phyloP scores from a whole-genome alignment of 208 protist species.

The Naegleria fowleri region DNA sequence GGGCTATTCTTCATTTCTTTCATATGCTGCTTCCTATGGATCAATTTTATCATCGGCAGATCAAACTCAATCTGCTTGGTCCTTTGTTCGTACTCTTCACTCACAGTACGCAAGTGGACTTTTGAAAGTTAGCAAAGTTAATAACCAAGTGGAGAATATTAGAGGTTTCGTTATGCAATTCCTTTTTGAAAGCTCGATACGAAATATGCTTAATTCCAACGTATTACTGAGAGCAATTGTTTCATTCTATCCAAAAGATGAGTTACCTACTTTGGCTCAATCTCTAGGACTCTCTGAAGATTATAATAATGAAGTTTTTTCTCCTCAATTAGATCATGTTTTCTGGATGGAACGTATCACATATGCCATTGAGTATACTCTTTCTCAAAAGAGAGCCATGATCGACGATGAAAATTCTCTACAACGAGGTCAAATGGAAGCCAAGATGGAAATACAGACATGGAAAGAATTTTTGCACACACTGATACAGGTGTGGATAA shows the following conservation, averaged over 20 bases:
- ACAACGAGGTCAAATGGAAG: background rate
- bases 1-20: background rate
- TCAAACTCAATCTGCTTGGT: background rate
- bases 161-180: background rate
- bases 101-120: background rate
- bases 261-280: background rate
- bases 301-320: background rate
- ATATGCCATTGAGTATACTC: background rate
- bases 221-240: background rate
- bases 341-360: background rate
- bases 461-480: background rate
- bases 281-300: background rate
- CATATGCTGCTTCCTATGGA: background rate
- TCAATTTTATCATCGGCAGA: background rate
- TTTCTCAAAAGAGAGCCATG: background rate
- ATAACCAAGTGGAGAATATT: background rate
- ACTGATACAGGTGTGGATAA: background rate
- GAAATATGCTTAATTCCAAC: background rate
- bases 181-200: background rate
- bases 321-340: background rate
- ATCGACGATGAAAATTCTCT: background rate
- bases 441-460: background rate
- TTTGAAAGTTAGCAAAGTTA: background rate
- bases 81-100: background rate
- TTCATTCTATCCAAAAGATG: conserved; percentile 3